These are phyloP conservation scores for Ganoderma leucocontextum DNA, from an alignment of 1,284 basidiomycete species.

Conservation along the genomic window DNA sequence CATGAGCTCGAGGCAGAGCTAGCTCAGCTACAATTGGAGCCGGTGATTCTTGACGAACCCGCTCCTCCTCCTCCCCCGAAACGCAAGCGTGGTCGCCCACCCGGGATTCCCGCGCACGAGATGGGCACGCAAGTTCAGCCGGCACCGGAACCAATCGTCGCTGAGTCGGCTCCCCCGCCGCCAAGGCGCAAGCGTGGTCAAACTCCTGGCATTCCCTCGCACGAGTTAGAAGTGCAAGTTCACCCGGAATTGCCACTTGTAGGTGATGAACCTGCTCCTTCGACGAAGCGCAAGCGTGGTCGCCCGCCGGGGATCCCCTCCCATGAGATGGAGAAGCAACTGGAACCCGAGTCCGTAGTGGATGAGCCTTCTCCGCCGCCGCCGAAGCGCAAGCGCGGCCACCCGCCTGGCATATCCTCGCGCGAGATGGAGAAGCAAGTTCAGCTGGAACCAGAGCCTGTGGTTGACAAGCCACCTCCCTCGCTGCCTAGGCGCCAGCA, in stretches of 20 bases:
- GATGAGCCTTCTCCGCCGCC: not conserved
- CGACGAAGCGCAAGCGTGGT: not conserved
- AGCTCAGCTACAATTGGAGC: not conserved
- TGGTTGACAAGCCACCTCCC: not conserved
- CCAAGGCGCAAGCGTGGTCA: slow-evolving; percentile 10
- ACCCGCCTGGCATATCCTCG: not conserved
- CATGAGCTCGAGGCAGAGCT: slow-evolving; percentile 2
- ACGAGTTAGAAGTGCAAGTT: not conserved
- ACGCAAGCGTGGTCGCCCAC: slow-evolving; percentile 17
- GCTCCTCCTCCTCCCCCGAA: not conserved
- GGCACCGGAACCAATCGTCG: not conserved
- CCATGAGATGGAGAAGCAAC: not conserved
- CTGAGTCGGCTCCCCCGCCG: not conserved
- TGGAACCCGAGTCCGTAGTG: not conserved
- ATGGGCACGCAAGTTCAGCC: not conserved
- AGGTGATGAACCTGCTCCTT: not conserved
- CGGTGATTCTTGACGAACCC: not conserved
- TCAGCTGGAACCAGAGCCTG: slow-evolving; percentile 5
- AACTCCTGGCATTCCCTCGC: slow-evolving; percentile 12
- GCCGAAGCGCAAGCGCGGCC: not conserved
- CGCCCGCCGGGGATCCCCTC: not conserved
- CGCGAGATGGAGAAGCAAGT: not conserved
- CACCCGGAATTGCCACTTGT: not conserved
- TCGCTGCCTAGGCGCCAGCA: slow-evolving; percentile 6
- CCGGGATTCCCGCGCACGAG: slow-evolving; percentile 9